Base-by-base conservation (phyloP, 805 yeast species). In the Ogataea thermomethanolica region DNA sequence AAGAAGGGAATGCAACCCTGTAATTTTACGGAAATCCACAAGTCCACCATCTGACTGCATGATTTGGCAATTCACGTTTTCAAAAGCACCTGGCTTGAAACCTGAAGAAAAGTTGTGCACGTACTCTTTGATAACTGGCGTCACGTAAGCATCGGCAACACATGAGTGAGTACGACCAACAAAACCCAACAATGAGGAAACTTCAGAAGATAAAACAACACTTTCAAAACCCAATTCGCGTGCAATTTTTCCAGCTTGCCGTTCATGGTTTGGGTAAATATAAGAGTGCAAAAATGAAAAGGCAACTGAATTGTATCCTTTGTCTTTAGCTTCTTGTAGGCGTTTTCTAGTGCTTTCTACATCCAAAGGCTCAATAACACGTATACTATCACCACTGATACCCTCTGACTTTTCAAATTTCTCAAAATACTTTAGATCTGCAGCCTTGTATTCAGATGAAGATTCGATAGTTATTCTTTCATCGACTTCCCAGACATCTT, bases 21-120 rank as follows among this genome's bases (percentile, higher is more conserved):
- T 80, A 60, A 90, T 89, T 35, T 76, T 72, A 17, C 75, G 67
- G 56, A 91, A 87, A 39, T 87, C 85, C 12, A 90, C 87, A 43
- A 90, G 72, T 3, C 97, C 98, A 42, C 98, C 98, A 58, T 90
- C 95, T 10, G 95, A 84, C 62, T 90, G 95, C 97, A 90, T 90
- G 61, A 91, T 89, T 49, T 83, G 81, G 44, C 85, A 75, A 41
- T 68, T 66, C 32, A 73, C 73, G 3, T 79, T 79, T 9, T 65
- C 67, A 11, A 73, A 58, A 1, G 42, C 31, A 8, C 76, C 76
- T 29, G 74, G 72, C 11, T 60, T 60, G 42, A 85, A 71, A 4
- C 93, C 93, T 2, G 66, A 52, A 29, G 76, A 73, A 51, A 86
- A 81, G 14, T 77, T 73, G 8, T 66, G 54, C 25, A 85, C 60